Base-by-base conservation (phyloP, 139 green algal genomes). In the Chlorella sp. region DNA sequence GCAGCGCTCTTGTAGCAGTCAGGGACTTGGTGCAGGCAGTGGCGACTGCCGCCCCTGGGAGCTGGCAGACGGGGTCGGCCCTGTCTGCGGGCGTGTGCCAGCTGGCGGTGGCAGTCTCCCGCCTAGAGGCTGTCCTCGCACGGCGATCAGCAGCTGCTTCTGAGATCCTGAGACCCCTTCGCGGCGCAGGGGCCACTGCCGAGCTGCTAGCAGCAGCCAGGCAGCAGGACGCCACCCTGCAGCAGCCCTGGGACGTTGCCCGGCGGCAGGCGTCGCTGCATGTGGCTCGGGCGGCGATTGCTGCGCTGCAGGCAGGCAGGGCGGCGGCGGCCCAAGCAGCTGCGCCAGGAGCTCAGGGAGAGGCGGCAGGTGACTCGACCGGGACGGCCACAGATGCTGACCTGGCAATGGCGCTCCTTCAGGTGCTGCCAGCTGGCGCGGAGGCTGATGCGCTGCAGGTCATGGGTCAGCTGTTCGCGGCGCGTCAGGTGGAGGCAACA, bases 231-330 rank as follows among this genome's bases (percentile, higher is more conserved):
- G 59, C 40, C 35, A 67, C 56, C 17, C 56, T 83, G 79, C 63
- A n/a, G 43, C 79, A 77, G 68, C 80, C 59, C 1, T 79, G 68
- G 77, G 77, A 77, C 29, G 65, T 40, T 0, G 66, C 68, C 14
- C 23, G 55, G 33, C 66, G 41, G 66, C n/a, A 53, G 66, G 31
- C 46, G 21, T 17, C 56, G 29, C 41, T 55, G 25, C 56, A 73
- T 40, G 75, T 84, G 71, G 66, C 43, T 6, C 73, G 59, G 2
- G 69, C 62, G 14, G 69, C 56, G 0, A 31, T 9, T 8, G 76
- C 40, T 0, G 73, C 50, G 4, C 41, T 73, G 45, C 70, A 73
- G 42, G 36, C 46, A 15, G 69, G 31, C 51, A 41, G 50, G n/a
- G n/a, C 71, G 12, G n/a, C 56, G 29, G 27, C 35, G 56, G 8